A percentile compares a stretch with the other conserved stretches of the same genome.
phyloP scores from a whole-genome alignment of 2,329 filamentous ascomycete genomes.

The Talaromyces funiculosus region DNA sequence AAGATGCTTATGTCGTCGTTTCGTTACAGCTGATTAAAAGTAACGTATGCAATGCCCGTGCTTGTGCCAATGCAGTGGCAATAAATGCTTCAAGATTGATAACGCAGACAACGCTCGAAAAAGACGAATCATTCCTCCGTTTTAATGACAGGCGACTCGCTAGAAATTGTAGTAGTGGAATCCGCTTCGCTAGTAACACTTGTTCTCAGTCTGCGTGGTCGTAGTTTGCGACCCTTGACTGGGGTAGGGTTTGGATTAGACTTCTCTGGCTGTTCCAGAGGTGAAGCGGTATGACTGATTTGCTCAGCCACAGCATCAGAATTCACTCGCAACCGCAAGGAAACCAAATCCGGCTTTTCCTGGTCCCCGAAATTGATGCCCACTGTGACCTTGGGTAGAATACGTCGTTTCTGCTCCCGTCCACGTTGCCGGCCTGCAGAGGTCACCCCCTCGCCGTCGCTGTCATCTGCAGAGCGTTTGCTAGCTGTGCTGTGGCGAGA shows the following conservation, averaged over 20 bases:
- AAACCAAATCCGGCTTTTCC: constrained; percentile 33
- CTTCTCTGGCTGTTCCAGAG: not conserved
- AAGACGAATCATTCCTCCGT: not conserved
- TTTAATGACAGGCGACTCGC: not conserved
- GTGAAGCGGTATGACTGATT: not conserved
- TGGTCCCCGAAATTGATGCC: constrained; percentile 35
- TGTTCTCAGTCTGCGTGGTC: constrained; percentile 2
- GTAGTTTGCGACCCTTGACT: constrained; percentile 6
- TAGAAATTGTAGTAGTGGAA: not conserved
- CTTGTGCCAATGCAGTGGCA: not conserved
- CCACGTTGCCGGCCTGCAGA: constrained; percentile 17
- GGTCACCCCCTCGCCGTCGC: constrained; percentile 31
- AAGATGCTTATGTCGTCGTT: constrained; percentile 8
- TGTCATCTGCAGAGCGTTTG: constrained; percentile 38
- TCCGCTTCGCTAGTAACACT: not conserved
- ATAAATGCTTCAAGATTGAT: not conserved
- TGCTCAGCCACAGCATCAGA: constrained; percentile 20
- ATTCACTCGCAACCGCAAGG: constrained; percentile 30
- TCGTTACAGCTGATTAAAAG: not conserved
- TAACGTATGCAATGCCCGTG: constrained; percentile 1
- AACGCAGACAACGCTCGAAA: constrained; percentile 1
- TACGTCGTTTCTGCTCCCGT: constrained; percentile 27
- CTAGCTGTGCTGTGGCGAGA: constrained; percentile 39
- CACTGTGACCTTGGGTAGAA: constrained; percentile 35
- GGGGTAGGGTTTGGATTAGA: not conserved